A percentile compares a stretch with the other conserved stretches of the same genome.
Conservation (phyloP, 257 asterid species). For the Anisodus tanguticus region DNA sequence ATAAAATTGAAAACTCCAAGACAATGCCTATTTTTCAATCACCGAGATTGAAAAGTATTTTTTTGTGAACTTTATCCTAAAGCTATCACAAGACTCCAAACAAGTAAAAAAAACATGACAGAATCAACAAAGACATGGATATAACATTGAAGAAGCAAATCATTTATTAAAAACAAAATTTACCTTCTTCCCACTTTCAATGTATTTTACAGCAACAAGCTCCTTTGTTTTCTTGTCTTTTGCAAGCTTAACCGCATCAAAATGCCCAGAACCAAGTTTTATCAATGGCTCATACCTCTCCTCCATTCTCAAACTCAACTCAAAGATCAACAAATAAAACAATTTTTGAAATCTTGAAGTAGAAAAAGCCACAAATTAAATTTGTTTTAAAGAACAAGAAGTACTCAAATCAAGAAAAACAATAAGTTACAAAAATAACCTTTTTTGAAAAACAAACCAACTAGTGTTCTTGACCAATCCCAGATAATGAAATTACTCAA, state of each 20-base stretch:
- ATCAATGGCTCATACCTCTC: conserved; percentile 49
- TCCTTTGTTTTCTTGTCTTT: conserved; percentile 48
- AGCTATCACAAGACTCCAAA: too few relatives aligned
- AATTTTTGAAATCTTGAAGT: not conserved
- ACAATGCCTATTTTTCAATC: too few relatives aligned
- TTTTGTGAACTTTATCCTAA: too few relatives aligned
- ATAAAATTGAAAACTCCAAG: too few relatives aligned
- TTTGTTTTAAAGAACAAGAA: too few relatives aligned
- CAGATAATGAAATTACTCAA: not conserved
- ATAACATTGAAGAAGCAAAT: too few relatives aligned
- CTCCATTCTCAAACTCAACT: conserved; percentile 37
- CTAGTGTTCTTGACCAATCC: not conserved
- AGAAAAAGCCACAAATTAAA: too few relatives aligned
- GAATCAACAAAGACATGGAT: too few relatives aligned
- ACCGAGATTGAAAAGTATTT: too few relatives aligned
- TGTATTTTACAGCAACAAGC: conserved; percentile 37
- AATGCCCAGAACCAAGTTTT: conserved; percentile 48
- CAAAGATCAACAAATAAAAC: not conserved
- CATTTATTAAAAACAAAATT: not conserved
- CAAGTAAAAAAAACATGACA: too few relatives aligned
- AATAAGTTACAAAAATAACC: not conserved
- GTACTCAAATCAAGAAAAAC: too few relatives aligned
- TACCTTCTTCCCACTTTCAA: conserved; percentile 46
- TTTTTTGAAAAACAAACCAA: not conserved
- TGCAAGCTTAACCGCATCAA: conserved; percentile 49